Evolutionary conservation across 495 filamentous ascomycete genomes (phyloP), one percentile per base, ranked within the genome.

Genomic region (Hypoxylon intermedium): DNA sequence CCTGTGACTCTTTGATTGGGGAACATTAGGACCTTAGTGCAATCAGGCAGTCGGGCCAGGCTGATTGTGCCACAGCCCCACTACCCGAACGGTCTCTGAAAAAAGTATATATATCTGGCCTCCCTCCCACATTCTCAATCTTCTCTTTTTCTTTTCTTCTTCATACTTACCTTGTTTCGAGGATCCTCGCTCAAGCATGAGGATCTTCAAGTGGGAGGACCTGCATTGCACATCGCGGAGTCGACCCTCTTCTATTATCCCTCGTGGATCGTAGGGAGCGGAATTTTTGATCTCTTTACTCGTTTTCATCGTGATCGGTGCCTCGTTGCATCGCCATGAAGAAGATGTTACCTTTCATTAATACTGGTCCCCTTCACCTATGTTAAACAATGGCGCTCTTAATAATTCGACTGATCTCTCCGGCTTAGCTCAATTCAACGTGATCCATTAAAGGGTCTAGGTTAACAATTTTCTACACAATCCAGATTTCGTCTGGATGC

Each of bases 211-310:
- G 74, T 72, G 75, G 80, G 79, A 79, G 84, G 82, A 77, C 85
- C 85, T 89, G 83, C 86, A 90, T 90, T 88, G 85, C 86, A 90
- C 86, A 88, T 60, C 85, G 86, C 79, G 87, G 86, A 75, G 84
- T 78, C 82, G 77, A 82, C 79, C 74, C 79, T 72, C 74, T 81
- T 84, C 83, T 82, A 86, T 81, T 82, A 82, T 83, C 80, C 77
- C 87, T 83, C 83, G 85, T 58, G 86, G 83, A 82, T 82, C 82
- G 80, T 85, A 79, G 81, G 45, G 60, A 53, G 45, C 63, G 65
- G 11, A 68, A 68, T 68, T 70, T 70, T 70, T 70, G 61, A 19
- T 70, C 2, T 67, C 37, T n/a, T 42, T 16, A 33, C 48, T 47
- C 12, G 24, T 63, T 64, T 64, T 64, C 60, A 18, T 64, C 53